phyloP scores from a whole-genome alignment of 148 eudicot species.

The Chenopodium berlandieri region DNA sequence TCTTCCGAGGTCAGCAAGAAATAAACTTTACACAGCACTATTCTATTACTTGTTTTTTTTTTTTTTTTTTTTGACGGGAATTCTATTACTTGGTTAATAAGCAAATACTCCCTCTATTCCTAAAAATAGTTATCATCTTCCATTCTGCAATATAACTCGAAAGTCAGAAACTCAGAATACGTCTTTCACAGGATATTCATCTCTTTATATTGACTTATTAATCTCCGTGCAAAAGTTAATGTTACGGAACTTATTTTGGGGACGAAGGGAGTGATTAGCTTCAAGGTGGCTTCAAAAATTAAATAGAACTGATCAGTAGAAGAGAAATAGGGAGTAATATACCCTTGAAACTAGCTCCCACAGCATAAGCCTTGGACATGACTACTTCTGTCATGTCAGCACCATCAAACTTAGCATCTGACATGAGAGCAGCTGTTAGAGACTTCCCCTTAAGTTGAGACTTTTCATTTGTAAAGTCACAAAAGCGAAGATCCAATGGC shows the following conservation, averaged over 20 bases:
- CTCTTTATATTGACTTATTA: too few species aligned
- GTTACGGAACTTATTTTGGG: background rate
- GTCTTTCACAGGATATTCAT: too few species aligned
- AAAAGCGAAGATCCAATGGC: constrained; percentile 85
- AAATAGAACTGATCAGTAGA: background rate
- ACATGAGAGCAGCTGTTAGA: constrained; percentile 93
- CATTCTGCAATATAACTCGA: too few species aligned
- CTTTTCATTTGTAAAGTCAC: constrained; percentile 86
- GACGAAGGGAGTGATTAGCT: background rate
- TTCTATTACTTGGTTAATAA: too few species aligned
- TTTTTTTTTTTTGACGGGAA: too few species aligned
- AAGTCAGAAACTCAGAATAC: too few species aligned
- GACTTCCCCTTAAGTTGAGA: constrained; percentile 91
- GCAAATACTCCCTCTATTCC: too few species aligned
- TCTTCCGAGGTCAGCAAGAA: background rate
- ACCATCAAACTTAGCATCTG: constrained; percentile 96
- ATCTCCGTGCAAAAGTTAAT: background rate
- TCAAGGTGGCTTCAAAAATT: background rate
- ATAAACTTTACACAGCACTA: too few species aligned
- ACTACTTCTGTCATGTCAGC: constrained; percentile 97
- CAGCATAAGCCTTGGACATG: constrained; percentile 99
- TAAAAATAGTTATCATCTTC: too few species aligned
- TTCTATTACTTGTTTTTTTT: too few species aligned
- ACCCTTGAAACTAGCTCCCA: constrained; percentile 98
- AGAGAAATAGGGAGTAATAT: background rate